Base-by-base conservation (phyloP, 495 filamentous ascomycete genomes). In the Neurospora tetrasperma region DNA sequence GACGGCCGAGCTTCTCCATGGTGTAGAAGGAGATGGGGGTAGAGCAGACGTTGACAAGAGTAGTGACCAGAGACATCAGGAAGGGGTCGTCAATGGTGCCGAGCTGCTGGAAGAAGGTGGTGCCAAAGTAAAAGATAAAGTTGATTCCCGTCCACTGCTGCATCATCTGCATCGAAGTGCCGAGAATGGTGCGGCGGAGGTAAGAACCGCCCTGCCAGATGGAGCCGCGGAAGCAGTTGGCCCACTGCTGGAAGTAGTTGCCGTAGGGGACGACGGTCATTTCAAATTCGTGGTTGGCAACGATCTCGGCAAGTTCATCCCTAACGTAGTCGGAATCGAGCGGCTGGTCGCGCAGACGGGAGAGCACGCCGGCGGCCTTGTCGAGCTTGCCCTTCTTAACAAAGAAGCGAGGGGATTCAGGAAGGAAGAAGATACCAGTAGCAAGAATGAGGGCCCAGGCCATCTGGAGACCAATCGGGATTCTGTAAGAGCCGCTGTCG, bases 81-180 rank as follows among this genome's bases (percentile, higher is more conserved):
- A 96, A 96, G 73, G 92, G 87, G 83, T 94, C 88, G 46, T 76
- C 74, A 77, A 96, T 91, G 74, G 90, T 88, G 71, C 87, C 86
- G n/a, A 90, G 89, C 69, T 90, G 85, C 78, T 88, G 83, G 85
- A 96, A 91, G 87, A 94, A 95, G 66, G 89, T 87, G 46, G 91
- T 93, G 66, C 90, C 90, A 77, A 91, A 95, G 86, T 94, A 96
- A 87, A 96, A 95, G 83, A 96, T 89, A 83, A 95, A 95, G 86
- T 96, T 95, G 83, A 93, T 88, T 82, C 78, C 78, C 12, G 77
- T 80, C 73, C 74, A 86, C 85, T 94, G 90, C 82, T 92, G 90
- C 84, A 91, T 88, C 86, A 90, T 90, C 81, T 93, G 90, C 69
- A 93, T 80, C 18, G 87, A 87, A 42, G 88, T 90, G 80, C 92